phyloP scores from a whole-genome alignment of 441 rosid genomes.

The Gossypium schwendimanii region DNA sequence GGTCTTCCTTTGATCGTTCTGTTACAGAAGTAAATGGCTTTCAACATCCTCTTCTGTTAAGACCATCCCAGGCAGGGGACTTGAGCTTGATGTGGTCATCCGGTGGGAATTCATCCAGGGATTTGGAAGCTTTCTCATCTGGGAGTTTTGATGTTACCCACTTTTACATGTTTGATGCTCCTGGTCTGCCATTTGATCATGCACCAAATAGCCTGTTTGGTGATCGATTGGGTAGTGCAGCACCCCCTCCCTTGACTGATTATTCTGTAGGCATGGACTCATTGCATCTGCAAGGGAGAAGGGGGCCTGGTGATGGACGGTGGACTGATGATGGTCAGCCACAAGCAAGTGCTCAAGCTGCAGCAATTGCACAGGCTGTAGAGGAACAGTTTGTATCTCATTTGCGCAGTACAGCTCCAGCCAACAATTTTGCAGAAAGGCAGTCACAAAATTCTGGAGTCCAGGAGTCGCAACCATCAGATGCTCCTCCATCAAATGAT shows the following conservation, averaged over 20 bases:
- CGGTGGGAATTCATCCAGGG: constrained; percentile 66
- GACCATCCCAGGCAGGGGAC: constrained; percentile 76
- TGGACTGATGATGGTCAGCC: constrained; percentile 99
- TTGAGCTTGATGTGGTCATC: constrained; percentile 58
- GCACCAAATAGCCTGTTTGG: constrained; percentile 60
- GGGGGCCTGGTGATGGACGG: constrained; percentile 83
- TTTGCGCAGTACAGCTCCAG: constrained; percentile 46
- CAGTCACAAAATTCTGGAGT: constrained; percentile 53
- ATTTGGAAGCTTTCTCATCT: constrained; percentile 63
- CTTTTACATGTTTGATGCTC: constrained; percentile 92
- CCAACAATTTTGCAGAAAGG: constrained; percentile 45
- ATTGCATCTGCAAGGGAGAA: constrained; percentile 56
- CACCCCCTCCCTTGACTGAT: constrained; percentile 75
- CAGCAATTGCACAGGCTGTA: constrained; percentile 79
- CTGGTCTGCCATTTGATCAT: constrained; percentile 76
- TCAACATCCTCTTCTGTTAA: constrained; percentile 86
- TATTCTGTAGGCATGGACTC: constrained; percentile 78
- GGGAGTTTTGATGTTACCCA: constrained; percentile 78
- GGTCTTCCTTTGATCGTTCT: constrained; percentile 73
- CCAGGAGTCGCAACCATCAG: constrained; percentile 53
- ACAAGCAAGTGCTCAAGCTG: constrained; percentile 74
- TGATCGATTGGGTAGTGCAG: constrained; percentile 59
- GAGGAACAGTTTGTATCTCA: constrained; percentile 82
- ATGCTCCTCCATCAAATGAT: constrained; percentile 39
- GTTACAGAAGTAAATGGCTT: constrained; percentile 75